phyloP scores from a whole-genome alignment of 352 stramenopile genomes.

The Chrysophaeum taylorii region DNA sequence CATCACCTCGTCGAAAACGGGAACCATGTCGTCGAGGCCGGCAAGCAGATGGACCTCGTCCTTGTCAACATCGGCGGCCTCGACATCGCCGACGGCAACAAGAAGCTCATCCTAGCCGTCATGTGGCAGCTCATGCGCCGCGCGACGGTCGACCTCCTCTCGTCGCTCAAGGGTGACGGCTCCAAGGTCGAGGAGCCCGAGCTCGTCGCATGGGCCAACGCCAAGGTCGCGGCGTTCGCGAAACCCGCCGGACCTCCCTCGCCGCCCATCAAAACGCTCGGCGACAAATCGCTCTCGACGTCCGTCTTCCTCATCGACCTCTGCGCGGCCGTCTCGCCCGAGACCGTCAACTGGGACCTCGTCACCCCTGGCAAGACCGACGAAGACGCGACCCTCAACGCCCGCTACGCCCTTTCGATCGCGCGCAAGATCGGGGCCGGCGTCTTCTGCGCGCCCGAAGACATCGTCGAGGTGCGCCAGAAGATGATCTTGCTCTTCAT shows the following conservation, averaged over 20 bases:
- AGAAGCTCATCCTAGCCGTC: slow-evolving; percentile 80
- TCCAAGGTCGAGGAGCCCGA: slow-evolving; percentile 63
- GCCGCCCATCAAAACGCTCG: slow-evolving; percentile 61
- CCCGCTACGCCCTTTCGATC: slow-evolving; percentile 79
- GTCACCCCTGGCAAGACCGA: slow-evolving; percentile 46
- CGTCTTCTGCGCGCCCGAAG: slow-evolving; percentile 81
- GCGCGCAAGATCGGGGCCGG: slow-evolving; percentile 76
- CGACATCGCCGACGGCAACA: slow-evolving; percentile 78
- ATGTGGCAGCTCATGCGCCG: slow-evolving; percentile 86
- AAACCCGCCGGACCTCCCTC: not conserved
- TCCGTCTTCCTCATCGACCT: slow-evolving; percentile 70
- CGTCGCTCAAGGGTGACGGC: slow-evolving; percentile 35
- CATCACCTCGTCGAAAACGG: slow-evolving; percentile 38
- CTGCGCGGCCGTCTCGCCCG: slow-evolving; percentile 63
- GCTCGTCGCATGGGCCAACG: slow-evolving; percentile 46
- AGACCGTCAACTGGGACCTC: slow-evolving; percentile 77
- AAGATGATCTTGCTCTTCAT: slow-evolving; percentile 83
- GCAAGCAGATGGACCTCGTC: slow-evolving; percentile 70
- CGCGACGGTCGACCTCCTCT: slow-evolving; percentile 70
- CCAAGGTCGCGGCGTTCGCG: slow-evolving; percentile 36
- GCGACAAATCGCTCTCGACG: slow-evolving; percentile 59
- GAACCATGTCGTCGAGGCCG: slow-evolving; percentile 68
- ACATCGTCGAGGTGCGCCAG: slow-evolving; percentile 80
- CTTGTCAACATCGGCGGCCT: slow-evolving; percentile 74
- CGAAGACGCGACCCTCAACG: slow-evolving; percentile 73